Percentiles rank a stretch among this genome's conserved stretches.
Conservation (phyloP, 257 asterid genomes). For the Solanum commersonii region DNA sequence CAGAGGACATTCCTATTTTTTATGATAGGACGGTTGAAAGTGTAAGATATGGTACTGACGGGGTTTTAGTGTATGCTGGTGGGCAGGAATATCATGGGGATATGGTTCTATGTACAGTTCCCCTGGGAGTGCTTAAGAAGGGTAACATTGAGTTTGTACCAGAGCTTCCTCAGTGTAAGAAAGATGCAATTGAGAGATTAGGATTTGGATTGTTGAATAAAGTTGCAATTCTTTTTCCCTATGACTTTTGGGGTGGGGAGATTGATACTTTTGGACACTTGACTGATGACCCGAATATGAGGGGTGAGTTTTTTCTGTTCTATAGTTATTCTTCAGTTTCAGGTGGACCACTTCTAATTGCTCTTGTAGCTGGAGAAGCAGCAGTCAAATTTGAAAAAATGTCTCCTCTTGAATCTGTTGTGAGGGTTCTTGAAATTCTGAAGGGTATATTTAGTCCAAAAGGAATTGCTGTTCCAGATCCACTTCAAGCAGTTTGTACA, state of each 20-base stretch:
- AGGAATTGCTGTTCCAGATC: conserved; percentile 96
- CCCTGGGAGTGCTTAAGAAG: conserved; percentile 85
- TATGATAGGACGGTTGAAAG: conserved; percentile 51
- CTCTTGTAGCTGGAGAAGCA: conserved; percentile 97
- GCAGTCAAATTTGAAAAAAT: conserved; percentile 71
- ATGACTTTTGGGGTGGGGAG: conserved; percentile 99
- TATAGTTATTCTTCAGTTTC: conserved; percentile 89
- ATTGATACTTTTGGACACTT: conserved; percentile 96
- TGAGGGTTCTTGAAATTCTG: conserved; percentile 66
- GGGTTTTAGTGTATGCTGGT: conserved; percentile 71
- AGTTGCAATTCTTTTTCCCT: conserved; percentile 91
- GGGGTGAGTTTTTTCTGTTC: conserved; percentile 90
- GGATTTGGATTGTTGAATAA: conserved; percentile 90
- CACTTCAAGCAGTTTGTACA: conserved; percentile 86
- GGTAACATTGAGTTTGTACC: conserved; percentile 70
- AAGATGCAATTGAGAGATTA: conserved; percentile 76
- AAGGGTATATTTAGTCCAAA: conserved; percentile 89
- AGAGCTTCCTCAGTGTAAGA: conserved; percentile 78
- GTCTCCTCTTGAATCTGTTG: conserved; percentile 79
- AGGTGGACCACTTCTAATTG: conserved; percentile 93
- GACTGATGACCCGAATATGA: conserved; percentile 72
- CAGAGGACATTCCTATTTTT: conserved; percentile 84
- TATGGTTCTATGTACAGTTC: conserved; percentile 82
- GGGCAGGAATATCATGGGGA: conserved; percentile 72
- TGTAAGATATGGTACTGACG: conserved; percentile 70